These are phyloP conservation scores for Chytriomyces sp. DNA, from an alignment of 192 early-diverging fungal genomes.

Conservation along the genomic window DNA sequence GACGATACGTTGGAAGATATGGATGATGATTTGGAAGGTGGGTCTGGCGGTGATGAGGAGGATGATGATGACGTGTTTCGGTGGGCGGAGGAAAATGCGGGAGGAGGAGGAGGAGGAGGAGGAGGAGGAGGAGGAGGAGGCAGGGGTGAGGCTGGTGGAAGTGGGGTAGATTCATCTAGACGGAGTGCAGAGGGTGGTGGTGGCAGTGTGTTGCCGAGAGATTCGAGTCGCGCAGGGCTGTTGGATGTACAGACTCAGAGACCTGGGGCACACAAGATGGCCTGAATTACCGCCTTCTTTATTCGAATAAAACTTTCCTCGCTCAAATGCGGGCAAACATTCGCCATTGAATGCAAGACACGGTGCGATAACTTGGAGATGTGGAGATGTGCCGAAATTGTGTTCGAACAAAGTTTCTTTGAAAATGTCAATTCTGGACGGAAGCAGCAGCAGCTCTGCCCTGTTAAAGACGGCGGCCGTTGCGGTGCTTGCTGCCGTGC, in stretches of 20 bases:
- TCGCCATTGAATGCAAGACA: too few species aligned
- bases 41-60: constrained; percentile 38
- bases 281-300: not conserved
- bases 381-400: too few species aligned
- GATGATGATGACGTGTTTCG: constrained; percentile 51
- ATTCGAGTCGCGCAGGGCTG: not conserved
- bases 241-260: not conserved
- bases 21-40: constrained; percentile 38
- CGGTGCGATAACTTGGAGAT: too few species aligned
- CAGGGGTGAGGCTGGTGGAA: too few species aligned
- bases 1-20: constrained; percentile 30
- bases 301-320: not conserved
- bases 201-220: not conserved
- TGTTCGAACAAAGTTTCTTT: too few species aligned
- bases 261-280: not conserved
- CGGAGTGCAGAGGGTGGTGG: too few species aligned
- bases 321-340: too few species aligned
- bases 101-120: not conserved
- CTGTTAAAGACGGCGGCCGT: too few species aligned
- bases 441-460: too few species aligned
- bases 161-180: too few species aligned
- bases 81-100: constrained; percentile 54
- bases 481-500: too few species aligned
- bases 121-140: not conserved
- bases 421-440: too few species aligned